phyloP scores from a whole-genome alignment of 768 basidiomycete genomes.

The Kwoniella newhampshirensis region DNA sequence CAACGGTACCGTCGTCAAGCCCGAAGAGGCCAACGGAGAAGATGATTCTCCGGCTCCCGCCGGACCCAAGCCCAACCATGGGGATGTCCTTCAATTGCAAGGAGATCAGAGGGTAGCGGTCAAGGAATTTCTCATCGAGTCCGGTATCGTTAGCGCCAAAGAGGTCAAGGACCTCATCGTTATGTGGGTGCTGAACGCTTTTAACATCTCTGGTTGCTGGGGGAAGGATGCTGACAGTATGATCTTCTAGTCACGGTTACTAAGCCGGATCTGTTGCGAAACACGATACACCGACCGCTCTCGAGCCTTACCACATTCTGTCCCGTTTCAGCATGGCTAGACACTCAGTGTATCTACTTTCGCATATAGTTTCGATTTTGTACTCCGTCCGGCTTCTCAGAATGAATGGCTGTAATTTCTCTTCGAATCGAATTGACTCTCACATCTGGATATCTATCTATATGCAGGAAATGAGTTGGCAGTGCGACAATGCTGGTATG shows the following conservation, averaged over 20 bases:
- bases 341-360: too few relatives aligned
- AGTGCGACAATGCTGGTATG: too few relatives aligned
- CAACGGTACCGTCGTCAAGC: constrained; percentile 87
- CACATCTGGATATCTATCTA: too few relatives aligned
- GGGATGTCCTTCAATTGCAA: constrained; percentile 96
- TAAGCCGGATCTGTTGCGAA: constrained; percentile 13
- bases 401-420: too few relatives aligned
- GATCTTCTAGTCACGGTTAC: constrained; percentile 44
- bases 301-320: too few relatives aligned
- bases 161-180: constrained; percentile 54
- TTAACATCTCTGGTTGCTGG: not conserved
- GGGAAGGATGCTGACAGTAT: constrained; percentile 7
- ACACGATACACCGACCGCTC: too few relatives aligned
- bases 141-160: constrained; percentile 51
- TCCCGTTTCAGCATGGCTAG: too few relatives aligned
- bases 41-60: constrained; percentile 36
- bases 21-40: constrained; percentile 45
- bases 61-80: constrained; percentile 70
- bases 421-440: too few relatives aligned
- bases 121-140: constrained; percentile 74
- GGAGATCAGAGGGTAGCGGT: constrained; percentile 96
- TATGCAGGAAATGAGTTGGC: too few relatives aligned
- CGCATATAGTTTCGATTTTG: too few relatives aligned
- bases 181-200: constrained; percentile 35
- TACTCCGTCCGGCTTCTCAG: too few relatives aligned